These are phyloP conservation scores for Aspergillus sp. DNA, from an alignment of 2,329 filamentous ascomycete species.

Conservation along the genomic window DNA sequence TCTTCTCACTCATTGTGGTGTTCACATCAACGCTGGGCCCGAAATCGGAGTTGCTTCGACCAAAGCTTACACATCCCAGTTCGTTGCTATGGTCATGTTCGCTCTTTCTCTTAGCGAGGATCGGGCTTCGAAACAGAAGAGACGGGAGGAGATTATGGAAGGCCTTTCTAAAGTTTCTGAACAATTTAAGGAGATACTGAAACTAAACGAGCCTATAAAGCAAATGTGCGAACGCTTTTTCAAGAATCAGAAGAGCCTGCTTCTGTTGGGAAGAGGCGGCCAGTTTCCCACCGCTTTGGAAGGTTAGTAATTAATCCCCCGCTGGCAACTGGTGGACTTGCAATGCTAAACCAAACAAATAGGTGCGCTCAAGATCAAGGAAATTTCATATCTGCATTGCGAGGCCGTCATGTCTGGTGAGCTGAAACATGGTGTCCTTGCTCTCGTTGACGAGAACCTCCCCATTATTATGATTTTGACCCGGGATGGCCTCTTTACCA, in stretches of 20 bases:
- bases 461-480: slow-evolving; percentile 99
- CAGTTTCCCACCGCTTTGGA: slow-evolving; percentile 95
- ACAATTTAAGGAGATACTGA: slow-evolving; percentile 89
- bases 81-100: slow-evolving; percentile 99
- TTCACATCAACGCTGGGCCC: slow-evolving; percentile 97
- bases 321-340: not conserved
- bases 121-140: slow-evolving; percentile 87
- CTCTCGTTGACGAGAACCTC: slow-evolving; percentile 95
- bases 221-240: slow-evolving; percentile 86
- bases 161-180: slow-evolving; percentile 82
- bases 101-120: slow-evolving; percentile 95
- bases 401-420: slow-evolving; percentile 99
- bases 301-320: slow-evolving; percentile 49
- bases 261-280: slow-evolving; percentile 89
- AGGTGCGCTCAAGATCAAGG: slow-evolving; percentile 97
- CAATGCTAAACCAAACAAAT: slow-evolving; percentile 15
- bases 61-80: slow-evolving; percentile 99
- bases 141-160: slow-evolving; percentile 94
- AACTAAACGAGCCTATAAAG: slow-evolving; percentile 93
- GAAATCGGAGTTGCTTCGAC: slow-evolving; percentile 99
- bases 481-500: slow-evolving; percentile 91
- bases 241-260: slow-evolving; percentile 94
- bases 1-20: slow-evolving; percentile 97
- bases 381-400: slow-evolving; percentile 99
- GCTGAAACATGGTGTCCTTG: slow-evolving; percentile 97